Conservation (phyloP, 2,329 filamentous ascomycete genomes). For the Clonostachys solani region DNA sequence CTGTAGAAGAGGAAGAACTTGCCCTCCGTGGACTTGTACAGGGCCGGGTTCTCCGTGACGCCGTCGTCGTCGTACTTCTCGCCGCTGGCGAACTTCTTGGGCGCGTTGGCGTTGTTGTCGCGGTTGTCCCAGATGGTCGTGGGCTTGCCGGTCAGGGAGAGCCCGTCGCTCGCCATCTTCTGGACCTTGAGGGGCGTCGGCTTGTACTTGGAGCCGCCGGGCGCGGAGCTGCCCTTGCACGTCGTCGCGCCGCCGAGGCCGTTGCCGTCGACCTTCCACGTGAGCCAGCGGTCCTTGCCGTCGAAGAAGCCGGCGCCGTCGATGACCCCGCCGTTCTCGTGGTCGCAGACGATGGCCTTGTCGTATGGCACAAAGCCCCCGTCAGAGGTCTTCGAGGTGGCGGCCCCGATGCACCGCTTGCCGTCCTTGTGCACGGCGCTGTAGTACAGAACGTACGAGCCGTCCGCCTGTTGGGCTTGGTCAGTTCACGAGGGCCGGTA, state of each 20-base stretch:
- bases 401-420: conserved; percentile 4
- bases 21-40: conserved; percentile 3
- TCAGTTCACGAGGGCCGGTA: not conserved
- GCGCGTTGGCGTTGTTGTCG: too few species aligned
- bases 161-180: conserved; percentile 1
- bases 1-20: conserved; percentile 6
- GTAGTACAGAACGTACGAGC: conserved; percentile 4
- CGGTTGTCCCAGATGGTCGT: conserved; percentile 1
- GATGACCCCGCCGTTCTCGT: too few species aligned
- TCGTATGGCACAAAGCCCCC: conserved; percentile 1
- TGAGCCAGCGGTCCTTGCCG: too few species aligned
- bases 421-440: conserved; percentile 1
- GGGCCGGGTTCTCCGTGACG: conserved; percentile 1
- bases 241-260: conserved; percentile 5
- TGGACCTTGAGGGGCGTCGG: conserved; percentile 6
- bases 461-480: not conserved
- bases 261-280: not conserved
- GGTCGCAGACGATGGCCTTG: not conserved
- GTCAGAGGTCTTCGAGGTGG: conserved; percentile 2
- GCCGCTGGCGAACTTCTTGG: not conserved
- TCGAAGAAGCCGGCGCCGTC: too few species aligned
- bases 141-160: conserved; percentile 1
- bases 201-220: conserved; percentile 1
- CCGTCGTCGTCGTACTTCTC: conserved; percentile 4
- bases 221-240: not conserved